A percentile compares a stretch with the other conserved stretches of the same genome.
These are phyloP conservation scores for Aspergillus sp. DNA, from an alignment of 2,329 filamentous ascomycete genomes.

Conservation along the genomic window DNA sequence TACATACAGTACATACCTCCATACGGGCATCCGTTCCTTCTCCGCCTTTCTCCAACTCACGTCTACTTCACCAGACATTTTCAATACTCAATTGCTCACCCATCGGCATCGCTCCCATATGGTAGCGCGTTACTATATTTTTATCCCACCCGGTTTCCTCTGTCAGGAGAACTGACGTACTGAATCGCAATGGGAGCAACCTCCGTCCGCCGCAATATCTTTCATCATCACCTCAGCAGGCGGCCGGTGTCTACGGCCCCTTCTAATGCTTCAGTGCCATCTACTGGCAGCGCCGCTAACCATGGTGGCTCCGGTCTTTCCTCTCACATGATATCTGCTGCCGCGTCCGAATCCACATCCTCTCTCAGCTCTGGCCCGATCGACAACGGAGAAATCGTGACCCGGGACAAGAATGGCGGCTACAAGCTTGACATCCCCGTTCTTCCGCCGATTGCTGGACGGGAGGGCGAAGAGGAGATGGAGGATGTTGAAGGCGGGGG, in stretches of 20 bases:
- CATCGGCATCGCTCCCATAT: not conserved
- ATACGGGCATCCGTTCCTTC: not conserved
- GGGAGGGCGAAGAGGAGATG: conserved; percentile 41
- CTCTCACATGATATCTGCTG: conserved; percentile 23
- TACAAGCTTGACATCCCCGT: conserved; percentile 49
- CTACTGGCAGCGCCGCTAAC: conserved; percentile 4
- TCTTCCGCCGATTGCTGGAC: conserved; percentile 36
- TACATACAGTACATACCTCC: not conserved
- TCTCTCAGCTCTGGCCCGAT: conserved; percentile 21
- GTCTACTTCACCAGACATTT: too few species aligned
- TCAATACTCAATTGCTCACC: not conserved
- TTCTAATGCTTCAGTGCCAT: conserved; percentile 19
- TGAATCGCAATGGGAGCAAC: conserved; percentile 25
- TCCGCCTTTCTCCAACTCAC: not conserved
- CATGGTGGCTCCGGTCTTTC: conserved; percentile 23
- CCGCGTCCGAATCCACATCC: conserved; percentile 21
- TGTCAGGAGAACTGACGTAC: not conserved
- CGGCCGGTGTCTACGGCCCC: conserved; percentile 37
- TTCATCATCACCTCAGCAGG: conserved; percentile 44
- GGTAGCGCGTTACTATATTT: not conserved
- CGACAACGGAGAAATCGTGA: conserved; percentile 49
- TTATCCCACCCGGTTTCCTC: not conserved
- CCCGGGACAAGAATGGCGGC: conserved; percentile 49
- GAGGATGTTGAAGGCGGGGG: conserved; percentile 45
- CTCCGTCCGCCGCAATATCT: conserved; percentile 46